phyloP scores from a whole-genome alignment of 805 yeast species.

The Peterozyma xylosa region DNA sequence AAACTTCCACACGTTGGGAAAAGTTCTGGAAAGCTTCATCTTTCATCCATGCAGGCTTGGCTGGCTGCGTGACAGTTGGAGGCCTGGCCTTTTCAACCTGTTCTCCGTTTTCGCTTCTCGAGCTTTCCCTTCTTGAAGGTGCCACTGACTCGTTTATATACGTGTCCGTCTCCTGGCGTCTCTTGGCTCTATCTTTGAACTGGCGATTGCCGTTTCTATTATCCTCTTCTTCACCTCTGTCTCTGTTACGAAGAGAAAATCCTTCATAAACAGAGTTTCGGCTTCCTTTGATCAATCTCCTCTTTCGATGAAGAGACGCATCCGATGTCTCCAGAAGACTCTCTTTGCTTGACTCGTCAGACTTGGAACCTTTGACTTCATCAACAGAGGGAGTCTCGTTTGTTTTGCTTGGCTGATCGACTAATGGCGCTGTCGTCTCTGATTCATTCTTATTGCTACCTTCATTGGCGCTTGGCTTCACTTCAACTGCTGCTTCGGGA shows the following conservation, averaged over 20 bases:
- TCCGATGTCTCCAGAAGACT: neutral
- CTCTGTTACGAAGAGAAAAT: slow-evolving; percentile 6
- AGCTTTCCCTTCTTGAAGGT: neutral
- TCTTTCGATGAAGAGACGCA: slow-evolving; percentile 2
- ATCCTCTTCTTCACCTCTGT: too few species aligned
- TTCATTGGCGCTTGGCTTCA: too few species aligned
- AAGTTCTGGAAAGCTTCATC: slow-evolving; percentile 17
- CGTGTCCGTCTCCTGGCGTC: neutral
- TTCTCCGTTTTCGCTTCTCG: neutral
- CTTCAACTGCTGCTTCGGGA: too few species aligned
- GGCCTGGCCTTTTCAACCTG: neutral
- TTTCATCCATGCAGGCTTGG: slow-evolving; percentile 26
- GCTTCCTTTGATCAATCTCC: slow-evolving; percentile 7
- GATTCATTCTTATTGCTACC: too few species aligned
- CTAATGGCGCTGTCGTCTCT: too few species aligned
- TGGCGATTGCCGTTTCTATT: neutral
- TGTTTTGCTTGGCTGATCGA: neutral
- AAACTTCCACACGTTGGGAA: slow-evolving; percentile 11
- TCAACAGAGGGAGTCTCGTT: neutral
- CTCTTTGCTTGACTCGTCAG: neutral
- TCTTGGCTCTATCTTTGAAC: neutral
- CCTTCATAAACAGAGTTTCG: slow-evolving; percentile 7
- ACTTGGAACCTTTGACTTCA: neutral
- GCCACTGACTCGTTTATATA: neutral
- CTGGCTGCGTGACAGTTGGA: neutral